Percentiles rank a stretch among this genome's conserved stretches.
Conservation (phyloP, 352 stramenopile genomes). For the Pythium biforme region DNA sequence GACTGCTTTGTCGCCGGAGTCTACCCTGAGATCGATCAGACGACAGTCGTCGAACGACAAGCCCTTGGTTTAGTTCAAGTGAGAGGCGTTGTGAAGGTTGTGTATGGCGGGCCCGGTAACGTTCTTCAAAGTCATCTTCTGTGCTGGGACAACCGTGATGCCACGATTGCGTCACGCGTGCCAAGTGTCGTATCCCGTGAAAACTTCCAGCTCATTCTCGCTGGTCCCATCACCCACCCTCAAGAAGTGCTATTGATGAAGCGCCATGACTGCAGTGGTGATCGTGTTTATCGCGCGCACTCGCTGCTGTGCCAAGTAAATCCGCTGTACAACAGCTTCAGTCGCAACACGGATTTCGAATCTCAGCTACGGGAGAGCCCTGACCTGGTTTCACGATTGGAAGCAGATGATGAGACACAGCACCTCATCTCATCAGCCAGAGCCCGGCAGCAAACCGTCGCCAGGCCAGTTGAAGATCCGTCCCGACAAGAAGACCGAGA, state of each 20-base stretch:
- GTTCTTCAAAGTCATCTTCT: not conserved
- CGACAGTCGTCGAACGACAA: not conserved
- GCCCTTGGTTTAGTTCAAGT: not conserved
- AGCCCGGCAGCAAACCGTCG: not conserved
- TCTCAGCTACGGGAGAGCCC: too few relatives aligned
- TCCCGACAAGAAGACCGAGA: not conserved
- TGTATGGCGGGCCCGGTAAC: not conserved
- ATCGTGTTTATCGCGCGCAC: not conserved
- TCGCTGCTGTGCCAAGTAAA: not conserved
- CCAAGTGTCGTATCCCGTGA: not conserved
- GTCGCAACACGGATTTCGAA: too few relatives aligned
- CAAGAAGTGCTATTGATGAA: not conserved
- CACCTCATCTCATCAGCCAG: not conserved
- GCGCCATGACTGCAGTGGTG: not conserved
- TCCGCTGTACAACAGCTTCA: too few relatives aligned
- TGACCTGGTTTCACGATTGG: not conserved
- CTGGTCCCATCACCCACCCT: not conserved
- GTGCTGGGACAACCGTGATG: not conserved
- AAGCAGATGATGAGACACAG: not conserved
- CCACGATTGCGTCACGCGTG: not conserved
- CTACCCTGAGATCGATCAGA: not conserved
- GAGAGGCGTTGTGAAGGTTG: not conserved
- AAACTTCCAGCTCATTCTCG: not conserved
- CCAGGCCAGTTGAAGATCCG: not conserved
- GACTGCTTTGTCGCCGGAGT: not conserved